Conservation (phyloP, 83 land plant species). For the Thuja plicata region DNA sequence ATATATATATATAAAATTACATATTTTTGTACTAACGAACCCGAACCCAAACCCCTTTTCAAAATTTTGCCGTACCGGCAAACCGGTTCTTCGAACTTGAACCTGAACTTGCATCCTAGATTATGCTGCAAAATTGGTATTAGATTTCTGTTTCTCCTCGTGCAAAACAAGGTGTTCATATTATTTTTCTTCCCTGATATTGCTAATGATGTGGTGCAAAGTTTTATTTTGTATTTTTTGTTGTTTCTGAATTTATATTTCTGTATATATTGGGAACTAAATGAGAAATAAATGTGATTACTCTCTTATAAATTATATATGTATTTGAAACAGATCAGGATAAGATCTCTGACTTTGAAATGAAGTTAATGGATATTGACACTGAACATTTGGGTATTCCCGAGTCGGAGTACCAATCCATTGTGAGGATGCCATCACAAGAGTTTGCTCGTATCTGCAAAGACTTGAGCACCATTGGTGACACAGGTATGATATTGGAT, state of each 20-base stretch:
- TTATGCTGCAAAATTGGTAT: neutral
- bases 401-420: conserved; percentile 89
- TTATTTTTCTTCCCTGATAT: neutral
- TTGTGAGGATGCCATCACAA: conserved; percentile 87
- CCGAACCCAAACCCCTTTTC: too few relatives aligned
- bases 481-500: conserved; percentile 56
- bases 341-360: conserved; percentile 95
- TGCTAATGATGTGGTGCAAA: neutral
- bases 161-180: neutral
- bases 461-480: conserved; percentile 94
- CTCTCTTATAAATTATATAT: neutral
- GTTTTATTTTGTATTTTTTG: neutral
- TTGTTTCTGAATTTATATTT: neutral
- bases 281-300: neutral
- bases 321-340: conserved; percentile 67
- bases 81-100: too few relatives aligned
- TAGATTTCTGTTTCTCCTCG: neutral
- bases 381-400: conserved; percentile 98
- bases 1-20: too few relatives aligned
- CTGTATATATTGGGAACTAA: neutral
- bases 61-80: too few relatives aligned
- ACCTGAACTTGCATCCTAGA: too few relatives aligned
- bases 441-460: conserved; percentile 92
- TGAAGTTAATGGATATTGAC: conserved; percentile 99
- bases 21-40: too few relatives aligned